These are phyloP conservation scores for Leucocoprinus sp. DNA, from an alignment of 768 basidiomycete genomes.

Conservation along the genomic window DNA sequence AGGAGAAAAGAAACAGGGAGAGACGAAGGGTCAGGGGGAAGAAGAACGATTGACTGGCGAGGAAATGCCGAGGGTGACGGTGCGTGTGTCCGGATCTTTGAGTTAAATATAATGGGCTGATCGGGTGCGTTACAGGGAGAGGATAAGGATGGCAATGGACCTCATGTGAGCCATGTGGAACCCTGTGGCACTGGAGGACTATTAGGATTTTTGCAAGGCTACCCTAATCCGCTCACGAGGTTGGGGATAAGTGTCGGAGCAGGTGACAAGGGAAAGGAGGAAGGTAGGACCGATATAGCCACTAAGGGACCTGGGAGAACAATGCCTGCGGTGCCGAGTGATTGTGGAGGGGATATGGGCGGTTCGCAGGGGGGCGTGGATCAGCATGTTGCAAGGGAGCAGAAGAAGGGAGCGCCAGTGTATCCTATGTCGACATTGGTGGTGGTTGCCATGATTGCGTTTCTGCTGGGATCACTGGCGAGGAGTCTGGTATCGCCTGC, in stretches of 20 bases:
- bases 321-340: constrained; percentile 29
- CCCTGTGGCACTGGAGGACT: constrained; percentile 32
- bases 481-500: constrained; percentile 84
- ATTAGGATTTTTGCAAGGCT: constrained; percentile 52
- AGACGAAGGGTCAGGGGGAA: constrained; percentile 13
- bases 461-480: constrained; percentile 85
- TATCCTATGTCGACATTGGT: constrained; percentile 53
- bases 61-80: constrained; percentile 21
- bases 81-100: constrained; percentile 17
- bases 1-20: constrained; percentile 15
- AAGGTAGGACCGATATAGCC: constrained; percentile 13
- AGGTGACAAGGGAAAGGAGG: background rate
- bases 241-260: constrained; percentile 22
- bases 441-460: constrained; percentile 76
- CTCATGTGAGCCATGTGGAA: constrained; percentile 14
- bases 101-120: constrained; percentile 9
- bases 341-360: constrained; percentile 23
- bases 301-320: constrained; percentile 6
- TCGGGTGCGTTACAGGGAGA: constrained; percentile 8
- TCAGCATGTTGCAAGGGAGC: background rate
- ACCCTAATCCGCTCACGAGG: constrained; percentile 49
- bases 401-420: background rate
- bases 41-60: constrained; percentile 17
- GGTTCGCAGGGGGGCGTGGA: constrained; percentile 12
- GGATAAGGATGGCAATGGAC: constrained; percentile 7